phyloP scores from a whole-genome alignment of 208 protist genomes.

The Naegleria gruberi region DNA sequence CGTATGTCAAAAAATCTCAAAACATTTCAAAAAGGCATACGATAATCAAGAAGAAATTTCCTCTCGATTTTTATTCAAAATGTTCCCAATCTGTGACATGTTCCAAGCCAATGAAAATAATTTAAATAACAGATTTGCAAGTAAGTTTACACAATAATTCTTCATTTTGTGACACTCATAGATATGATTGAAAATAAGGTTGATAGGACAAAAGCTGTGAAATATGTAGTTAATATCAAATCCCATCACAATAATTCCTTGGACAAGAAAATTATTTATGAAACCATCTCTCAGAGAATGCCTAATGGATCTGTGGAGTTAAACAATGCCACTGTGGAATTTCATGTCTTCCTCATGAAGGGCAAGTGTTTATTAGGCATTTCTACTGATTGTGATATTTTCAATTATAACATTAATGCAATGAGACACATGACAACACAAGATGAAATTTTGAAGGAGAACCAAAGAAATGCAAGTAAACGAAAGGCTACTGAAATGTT shows the following conservation, averaged over 20 bases:
- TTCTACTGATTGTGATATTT: not conserved
- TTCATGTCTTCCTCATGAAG: not conserved
- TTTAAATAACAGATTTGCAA: not conserved
- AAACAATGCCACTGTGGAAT: not conserved
- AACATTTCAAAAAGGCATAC: not conserved
- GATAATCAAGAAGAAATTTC: not conserved
- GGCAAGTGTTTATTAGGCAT: not conserved
- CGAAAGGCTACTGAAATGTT: not conserved
- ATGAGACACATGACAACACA: not conserved
- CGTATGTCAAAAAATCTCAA: not conserved
- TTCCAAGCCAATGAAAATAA: not conserved
- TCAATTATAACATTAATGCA: not conserved
- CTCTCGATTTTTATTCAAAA: not conserved
- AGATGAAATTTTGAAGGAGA: not conserved
- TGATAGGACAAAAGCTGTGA: not conserved
- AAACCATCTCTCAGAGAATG: not conserved
- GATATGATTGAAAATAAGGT: not conserved
- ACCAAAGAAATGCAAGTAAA: not conserved
- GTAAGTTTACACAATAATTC: not conserved
- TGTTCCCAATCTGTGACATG: not conserved
- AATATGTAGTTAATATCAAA: not conserved
- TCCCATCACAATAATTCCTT: not conserved
- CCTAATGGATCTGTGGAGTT: not conserved
- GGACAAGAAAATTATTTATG: not conserved
- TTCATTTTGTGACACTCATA: no score